Percentiles rank a stretch among this genome's conserved stretches.
Conservation (phyloP, 1,139 yeast species). For the Saccharomyces uvarum region DNA sequence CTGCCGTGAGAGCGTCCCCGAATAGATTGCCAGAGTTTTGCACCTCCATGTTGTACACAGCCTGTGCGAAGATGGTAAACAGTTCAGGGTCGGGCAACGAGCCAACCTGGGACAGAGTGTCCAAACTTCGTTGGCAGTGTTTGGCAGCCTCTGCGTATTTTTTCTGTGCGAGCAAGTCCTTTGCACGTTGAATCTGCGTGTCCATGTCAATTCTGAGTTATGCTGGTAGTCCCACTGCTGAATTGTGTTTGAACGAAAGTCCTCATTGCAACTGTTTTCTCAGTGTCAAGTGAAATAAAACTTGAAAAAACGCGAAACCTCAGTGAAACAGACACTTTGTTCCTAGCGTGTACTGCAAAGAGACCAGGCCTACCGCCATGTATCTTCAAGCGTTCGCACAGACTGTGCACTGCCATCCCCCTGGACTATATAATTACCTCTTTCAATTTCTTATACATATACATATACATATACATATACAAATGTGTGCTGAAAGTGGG, state of each 20-base stretch:
- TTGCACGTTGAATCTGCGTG: neutral
- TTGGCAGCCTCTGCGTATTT: conserved; percentile 65
- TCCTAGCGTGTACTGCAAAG: neutral
- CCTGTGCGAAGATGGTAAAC: neutral
- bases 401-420: neutral
- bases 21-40: neutral
- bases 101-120: conserved; percentile 15
- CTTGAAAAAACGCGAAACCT: neutral
- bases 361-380: neutral
- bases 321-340: neutral
- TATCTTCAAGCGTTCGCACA: neutral
- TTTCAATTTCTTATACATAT: neutral
- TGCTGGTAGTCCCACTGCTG: neutral
- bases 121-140: conserved; percentile 70
- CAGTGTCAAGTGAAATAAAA: neutral
- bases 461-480: neutral
- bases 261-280: neutral
- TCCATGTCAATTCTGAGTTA: neutral
- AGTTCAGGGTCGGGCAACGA: neutral
- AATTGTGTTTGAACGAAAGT: neutral
- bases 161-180: conserved; percentile 38
- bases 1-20: conserved; percentile 43
- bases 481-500: neutral
- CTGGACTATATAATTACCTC: neutral
- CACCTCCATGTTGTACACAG: neutral